Base-by-base conservation (phyloP, 805 yeast genomes). In the Metschnikowia vanudenii region DNA sequence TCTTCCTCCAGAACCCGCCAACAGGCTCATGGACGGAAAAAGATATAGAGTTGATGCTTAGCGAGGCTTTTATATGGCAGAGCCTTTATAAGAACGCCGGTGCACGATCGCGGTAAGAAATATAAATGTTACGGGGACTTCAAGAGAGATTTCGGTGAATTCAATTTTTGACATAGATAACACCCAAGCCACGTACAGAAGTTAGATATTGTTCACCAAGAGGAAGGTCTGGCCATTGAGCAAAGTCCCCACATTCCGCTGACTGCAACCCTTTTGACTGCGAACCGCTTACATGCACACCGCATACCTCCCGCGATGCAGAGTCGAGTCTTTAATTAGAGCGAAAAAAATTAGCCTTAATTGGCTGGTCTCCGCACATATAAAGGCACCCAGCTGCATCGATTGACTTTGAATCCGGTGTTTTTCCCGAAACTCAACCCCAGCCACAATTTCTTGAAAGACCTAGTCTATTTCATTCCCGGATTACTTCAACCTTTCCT, bases 11-110 rank as follows among this genome's bases (percentile, higher is more conserved):
- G 65, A 87, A 85, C 50, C 85, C 91, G 9, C 97, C 97, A 20
- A 94, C 98, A 0, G 70, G 74, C 40, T 69, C 74, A 32, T 94
- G 99, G 99, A 76, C 75, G 2, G 96, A 88, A 51, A 85, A 85
- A 61, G 97, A 94, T 57, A 82, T 94, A 35, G 98, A 94, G 66
- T 76, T 94, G 72, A 75, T 94, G 67, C 68, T 94, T 46, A 89
- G 97, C 67, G 97, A 94, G 65, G 99, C 98, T 0, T 94, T 82
- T 64, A 89, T 94, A 59, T 94, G 97, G 97, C 97, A 91, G 68
- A 82, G 92, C 45, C 71, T 94, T 33, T 94, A 88, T 63, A 89
- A 88, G 61, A 86, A 89, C 62, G 96, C 96, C 4, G 71, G 85
- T 16, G 97, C 97, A 1, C 97, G 91, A 66, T 75, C 91, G 62